Conservation (phyloP, 176 grass and related monocot genomes). For the Musa schizocarpa region DNA sequence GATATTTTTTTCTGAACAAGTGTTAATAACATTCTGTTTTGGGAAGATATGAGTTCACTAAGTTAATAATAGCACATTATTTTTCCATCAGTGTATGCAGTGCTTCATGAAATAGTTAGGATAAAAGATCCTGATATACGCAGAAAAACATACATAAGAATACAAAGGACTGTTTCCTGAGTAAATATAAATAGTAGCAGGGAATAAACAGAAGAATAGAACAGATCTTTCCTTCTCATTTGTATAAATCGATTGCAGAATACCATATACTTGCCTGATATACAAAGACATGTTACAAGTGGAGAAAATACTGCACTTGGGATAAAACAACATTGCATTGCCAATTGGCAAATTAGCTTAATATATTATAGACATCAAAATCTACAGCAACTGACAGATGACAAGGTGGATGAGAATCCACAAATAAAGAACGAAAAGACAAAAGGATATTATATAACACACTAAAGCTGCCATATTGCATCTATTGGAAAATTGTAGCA, state of each 20-base stretch:
- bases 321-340: slow-evolving; percentile 7
- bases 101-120: no score
- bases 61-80: no score
- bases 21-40: no score
- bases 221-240: neutral
- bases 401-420: neutral
- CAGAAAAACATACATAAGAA: no score
- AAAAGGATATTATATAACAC: neutral
- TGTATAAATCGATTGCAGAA: neutral
- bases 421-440: neutral
- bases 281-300: neutral
- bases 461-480: slow-evolving; percentile 25
- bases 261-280: neutral
- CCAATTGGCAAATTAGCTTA: slow-evolving; percentile 15
- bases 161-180: no score
- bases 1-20: no score
- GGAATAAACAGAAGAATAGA: neutral
- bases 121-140: no score
- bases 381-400: neutral
- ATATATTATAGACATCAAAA: neutral
- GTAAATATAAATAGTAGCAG: no score
- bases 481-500: slow-evolving; percentile 23
- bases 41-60: no score
- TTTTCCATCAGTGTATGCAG: no score
- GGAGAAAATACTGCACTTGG: neutral